Percentiles rank a stretch among this genome's conserved stretches.
phyloP scores from a whole-genome alignment of 2,329 filamentous ascomycete species.

The Cladophialophora immunda region DNA sequence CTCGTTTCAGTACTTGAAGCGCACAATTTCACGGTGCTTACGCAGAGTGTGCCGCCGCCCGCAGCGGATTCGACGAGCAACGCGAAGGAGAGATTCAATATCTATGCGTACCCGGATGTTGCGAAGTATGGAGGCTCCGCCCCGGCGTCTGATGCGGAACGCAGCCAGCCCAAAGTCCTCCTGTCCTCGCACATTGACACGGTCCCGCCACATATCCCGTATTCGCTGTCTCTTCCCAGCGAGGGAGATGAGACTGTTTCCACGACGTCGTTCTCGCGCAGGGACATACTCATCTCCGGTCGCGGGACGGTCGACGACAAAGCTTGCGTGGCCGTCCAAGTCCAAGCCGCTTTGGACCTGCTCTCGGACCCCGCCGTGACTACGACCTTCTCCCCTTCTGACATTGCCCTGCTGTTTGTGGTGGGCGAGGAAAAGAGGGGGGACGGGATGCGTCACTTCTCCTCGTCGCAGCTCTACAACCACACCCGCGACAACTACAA shows the following conservation, averaged over 20 bases:
- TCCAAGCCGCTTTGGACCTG: slow-evolving; percentile 57
- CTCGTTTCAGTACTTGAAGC: slow-evolving; percentile 71
- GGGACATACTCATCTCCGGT: slow-evolving; percentile 51
- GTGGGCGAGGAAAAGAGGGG: slow-evolving; percentile 86
- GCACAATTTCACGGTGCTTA: slow-evolving; percentile 69
- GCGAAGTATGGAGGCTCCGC: slow-evolving; percentile 26
- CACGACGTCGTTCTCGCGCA: slow-evolving; percentile 44
- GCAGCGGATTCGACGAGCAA: slow-evolving; percentile 34
- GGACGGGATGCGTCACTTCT: slow-evolving; percentile 75
- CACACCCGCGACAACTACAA: slow-evolving; percentile 58
- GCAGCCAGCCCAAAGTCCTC: slow-evolving; percentile 46
- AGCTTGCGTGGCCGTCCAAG: slow-evolving; percentile 55
- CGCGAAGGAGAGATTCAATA: slow-evolving; percentile 71
- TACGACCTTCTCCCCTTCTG: slow-evolving; percentile 28
- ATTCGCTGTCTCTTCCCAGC: slow-evolving; percentile 51
- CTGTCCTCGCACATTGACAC: slow-evolving; percentile 82
- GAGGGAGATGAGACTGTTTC: slow-evolving; percentile 39
- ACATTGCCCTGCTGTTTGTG: slow-evolving; percentile 65
- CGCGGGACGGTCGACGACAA: slow-evolving; percentile 58
- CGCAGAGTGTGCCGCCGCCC: slow-evolving; percentile 56
- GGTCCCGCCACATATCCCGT: slow-evolving; percentile 60
- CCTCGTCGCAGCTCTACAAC: slow-evolving; percentile 55
- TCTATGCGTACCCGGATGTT: slow-evolving; percentile 70
- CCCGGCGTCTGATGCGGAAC: slow-evolving; percentile 19
- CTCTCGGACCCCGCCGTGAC: slow-evolving; percentile 50